Base-by-base conservation (phyloP, 805 yeast species). In the Candida odintsovae region DNA sequence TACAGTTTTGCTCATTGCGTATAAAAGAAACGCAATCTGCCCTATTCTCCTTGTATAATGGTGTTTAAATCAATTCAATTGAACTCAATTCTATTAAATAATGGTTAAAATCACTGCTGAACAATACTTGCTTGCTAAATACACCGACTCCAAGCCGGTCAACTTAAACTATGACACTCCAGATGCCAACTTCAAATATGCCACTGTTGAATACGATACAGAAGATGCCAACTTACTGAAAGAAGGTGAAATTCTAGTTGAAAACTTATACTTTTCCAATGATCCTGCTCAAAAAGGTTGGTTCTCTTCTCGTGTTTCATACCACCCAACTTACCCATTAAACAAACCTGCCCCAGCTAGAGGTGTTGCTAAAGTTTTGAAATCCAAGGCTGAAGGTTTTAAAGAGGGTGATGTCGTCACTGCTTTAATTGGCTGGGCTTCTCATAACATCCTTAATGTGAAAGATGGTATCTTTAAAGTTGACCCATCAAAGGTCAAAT, bases 241-340 rank as follows among this genome's bases (percentile, higher is more conserved):
- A 40, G 68, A 64, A 2, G 72, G 69, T 41, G 72, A 77, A 42
- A 38, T 79, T 11, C 56, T 75, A 13, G 59, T 77, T 21, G 71
- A 78, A 57, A 57, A 67, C 1, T 51, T 72, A 33, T 73, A 71
- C 47, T 50, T 79, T 10, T 77, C 84, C 18, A 76, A 80, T 53
- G 85, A 80, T 55, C 85, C 85, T n/a, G 77, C 83, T 16, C 82
- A 78, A 55, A 77, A 80, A 58, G 69, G 70, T 42, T 77, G 83
- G 80, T 78, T 78, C 49, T 52, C 67, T 2, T 54, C 65, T 13
- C 50, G 51, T 18, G 65, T 58, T 42, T 62, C 67, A 41, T 63
- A 64, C 50, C 55, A 62, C 6, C 55, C 55, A 38, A 61, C 62
- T 18, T 55, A 58, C 4, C 74, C 77, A 25, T 61, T 72, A 11